Evolutionary conservation across 345 rosid genomes (phyloP), one percentile per base, ranked within the genome.

Genomic region (Microthlaspi erraticum): DNA sequence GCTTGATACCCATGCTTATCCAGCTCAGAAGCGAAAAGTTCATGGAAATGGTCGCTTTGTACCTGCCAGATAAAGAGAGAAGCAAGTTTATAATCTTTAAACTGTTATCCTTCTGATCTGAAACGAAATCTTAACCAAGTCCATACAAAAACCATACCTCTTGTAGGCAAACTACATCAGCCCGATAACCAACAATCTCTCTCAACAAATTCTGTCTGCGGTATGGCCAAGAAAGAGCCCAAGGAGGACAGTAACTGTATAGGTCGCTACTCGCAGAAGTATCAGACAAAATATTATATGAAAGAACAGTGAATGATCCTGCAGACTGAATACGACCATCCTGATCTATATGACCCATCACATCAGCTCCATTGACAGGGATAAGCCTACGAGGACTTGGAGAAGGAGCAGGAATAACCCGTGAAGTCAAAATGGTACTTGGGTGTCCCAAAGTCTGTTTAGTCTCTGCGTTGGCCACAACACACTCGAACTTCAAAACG

Each of bases 151-250:
- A 76, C 31, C 62, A 56, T 77, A 94, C 99, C 92, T 94, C 99
- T 68, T 94, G 99, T 44, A 94, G 93, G 64, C 98, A 95, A 64
- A 95, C 96, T 66, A 95, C 85, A 80, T 95, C 98, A 23, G 99
- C 99, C 53, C 96, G 87, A 66, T 95, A 95, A 36, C 94, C 99
- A 72, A 95, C 92, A 60, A 95, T 90, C 80, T 95, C 99, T 73
- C 98, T 81, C 17, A 95, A 83, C 76, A 95, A 76, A 82, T 94
- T 95, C 74, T 95, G 99, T 46, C 89, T 82, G 42, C 99, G 93
- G 71, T 95, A 95, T 14, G 93, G 86, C 99, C 99, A 95, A 19
- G 99, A 88, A 75, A 95, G 96, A 68, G 99, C 96, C 98, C 99
- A 95, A n/a, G 97, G 86, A 64, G 99, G 99, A 73, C 98, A 94